Base-by-base conservation (phyloP, 305 asterid species). In the Solanum hybrid region DNA sequence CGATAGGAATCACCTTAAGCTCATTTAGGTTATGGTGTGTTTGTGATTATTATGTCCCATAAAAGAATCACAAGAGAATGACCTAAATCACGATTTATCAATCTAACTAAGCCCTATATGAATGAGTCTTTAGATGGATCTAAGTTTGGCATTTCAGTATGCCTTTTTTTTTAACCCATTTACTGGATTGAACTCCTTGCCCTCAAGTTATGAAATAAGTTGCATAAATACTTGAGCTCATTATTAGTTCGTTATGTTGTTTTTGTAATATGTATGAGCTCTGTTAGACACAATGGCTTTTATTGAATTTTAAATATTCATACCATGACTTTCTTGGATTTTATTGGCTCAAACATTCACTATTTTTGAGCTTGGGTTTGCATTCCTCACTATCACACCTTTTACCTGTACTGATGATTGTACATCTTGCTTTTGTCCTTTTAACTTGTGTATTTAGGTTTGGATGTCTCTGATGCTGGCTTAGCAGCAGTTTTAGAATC, bases 401-500 rank as follows among this genome's bases (percentile, higher is more conserved):
- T 83, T 57, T 20, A 85, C 77, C 32, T 11, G 76, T 57, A 20
- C 15, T 51, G 31, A 84, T 84, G 73, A 51, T 29, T 51, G 76
- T 57, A 84, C 41, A 29, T 84, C 76, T 84, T 31, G 36, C 26
- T 77, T 31, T 24, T 78, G 41, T 78, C 61, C 78, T 86, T 70
- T 83, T 39, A 13, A 45, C 90, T 57, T 87, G 22, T 79, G 75
- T 87, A n/a, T 27, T 91, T 89, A 97, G 99, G 99, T 91, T 92
- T 92, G 87, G 98, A 96, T 90, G 96, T 96, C 90, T 91, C 94
- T 91, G 99, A 96, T 95, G 92, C 97, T 89, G 98, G 98, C 91
- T 93, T 97, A 95, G 97, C 98, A 88, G 94, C 99, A 89, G 98
- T 96, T 72, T 92, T 97, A 57, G 99, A 97, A 93, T 94, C 99